These are phyloP conservation scores for Phoenix roebelenii DNA, from an alignment of 176 grass and related monocot species.

Conservation along the genomic window DNA sequence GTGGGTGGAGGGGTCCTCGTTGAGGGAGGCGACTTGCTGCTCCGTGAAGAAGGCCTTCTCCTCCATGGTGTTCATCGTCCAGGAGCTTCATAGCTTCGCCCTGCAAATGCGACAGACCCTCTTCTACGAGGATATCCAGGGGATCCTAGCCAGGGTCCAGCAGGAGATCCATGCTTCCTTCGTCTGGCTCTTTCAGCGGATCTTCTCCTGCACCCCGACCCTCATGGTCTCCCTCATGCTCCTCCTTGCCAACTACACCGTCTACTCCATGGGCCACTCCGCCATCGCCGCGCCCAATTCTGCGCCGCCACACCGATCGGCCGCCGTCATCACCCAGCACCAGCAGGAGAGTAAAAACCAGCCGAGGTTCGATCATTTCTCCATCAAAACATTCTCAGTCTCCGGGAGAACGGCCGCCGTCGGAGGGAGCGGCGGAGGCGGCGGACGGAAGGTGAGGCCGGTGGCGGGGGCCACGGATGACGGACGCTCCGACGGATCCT, in stretches of 20 bases:
- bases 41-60: conserved; percentile 13
- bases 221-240: conserved; percentile 18
- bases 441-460: background rate
- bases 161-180: conserved; percentile 6
- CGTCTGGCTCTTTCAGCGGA: conserved; percentile 8
- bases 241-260: conserved; percentile 12
- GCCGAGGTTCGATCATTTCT: background rate
- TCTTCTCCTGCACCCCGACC: conserved; percentile 13
- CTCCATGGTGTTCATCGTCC: conserved; percentile 14
- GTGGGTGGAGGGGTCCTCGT: background rate
- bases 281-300: background rate
- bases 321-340: background rate
- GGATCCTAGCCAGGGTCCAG: conserved; percentile 1
- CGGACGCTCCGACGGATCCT: background rate
- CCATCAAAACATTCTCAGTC: background rate
- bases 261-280: conserved; percentile 1
- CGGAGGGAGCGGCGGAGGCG: conserved; percentile 4
- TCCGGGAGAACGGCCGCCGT: background rate
- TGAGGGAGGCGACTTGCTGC: conserved; percentile 5
- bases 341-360: background rate
- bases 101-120: background rate
- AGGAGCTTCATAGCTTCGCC: conserved; percentile 2
- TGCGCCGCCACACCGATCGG: background rate
- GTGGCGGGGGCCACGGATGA: conserved; percentile 6
- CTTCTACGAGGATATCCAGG: conserved; percentile 6